Evolutionary conservation across 2,329 filamentous ascomycete species (phyloP).

Genomic region (Fusarium mexicanum): DNA sequence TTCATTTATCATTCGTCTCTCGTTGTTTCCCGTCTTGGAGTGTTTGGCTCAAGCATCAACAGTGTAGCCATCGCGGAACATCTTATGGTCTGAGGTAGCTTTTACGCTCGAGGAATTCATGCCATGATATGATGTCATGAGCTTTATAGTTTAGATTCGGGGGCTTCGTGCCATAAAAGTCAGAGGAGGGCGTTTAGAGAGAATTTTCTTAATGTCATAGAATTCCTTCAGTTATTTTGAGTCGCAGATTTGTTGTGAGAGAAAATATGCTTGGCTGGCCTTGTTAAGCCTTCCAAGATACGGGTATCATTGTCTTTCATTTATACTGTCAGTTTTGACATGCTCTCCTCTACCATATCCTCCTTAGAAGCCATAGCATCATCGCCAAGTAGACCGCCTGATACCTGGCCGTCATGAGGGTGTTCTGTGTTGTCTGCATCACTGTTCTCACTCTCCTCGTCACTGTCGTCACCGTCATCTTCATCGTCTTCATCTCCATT

Average conservation of each 20-base stretch:
- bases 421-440: conserved; percentile 35
- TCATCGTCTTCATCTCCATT: conserved; percentile 46
- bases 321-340: conserved; percentile 45
- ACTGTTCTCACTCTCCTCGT: conserved; percentile 43
- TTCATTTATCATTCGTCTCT: conserved; percentile 17
- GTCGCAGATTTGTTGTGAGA: background rate
- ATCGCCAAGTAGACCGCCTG: conserved; percentile 35
- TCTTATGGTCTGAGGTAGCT: conserved; percentile 51
- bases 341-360: conserved; percentile 39
- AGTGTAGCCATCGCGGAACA: conserved; percentile 48
- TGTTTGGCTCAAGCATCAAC: conserved; percentile 32
- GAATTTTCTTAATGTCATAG: conserved; percentile 40
- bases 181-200: conserved; percentile 34
- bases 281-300: background rate
- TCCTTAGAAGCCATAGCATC: conserved; percentile 29
- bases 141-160: conserved; percentile 54
- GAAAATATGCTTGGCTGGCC: background rate
- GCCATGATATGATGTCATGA: conserved; percentile 46
- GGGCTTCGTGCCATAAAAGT: conserved; percentile 39
- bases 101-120: conserved; percentile 47
- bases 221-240: conserved; percentile 20
- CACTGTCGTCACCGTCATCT: conserved; percentile 45
- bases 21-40: conserved; percentile 29
- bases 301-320: conserved; percentile 34
- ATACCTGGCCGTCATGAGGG: conserved; percentile 29